Evolutionary conservation across 2,329 filamentous ascomycete genomes (phyloP), one percentile per base, ranked within the genome.

Genomic region (Didymellaceae sp.): DNA sequence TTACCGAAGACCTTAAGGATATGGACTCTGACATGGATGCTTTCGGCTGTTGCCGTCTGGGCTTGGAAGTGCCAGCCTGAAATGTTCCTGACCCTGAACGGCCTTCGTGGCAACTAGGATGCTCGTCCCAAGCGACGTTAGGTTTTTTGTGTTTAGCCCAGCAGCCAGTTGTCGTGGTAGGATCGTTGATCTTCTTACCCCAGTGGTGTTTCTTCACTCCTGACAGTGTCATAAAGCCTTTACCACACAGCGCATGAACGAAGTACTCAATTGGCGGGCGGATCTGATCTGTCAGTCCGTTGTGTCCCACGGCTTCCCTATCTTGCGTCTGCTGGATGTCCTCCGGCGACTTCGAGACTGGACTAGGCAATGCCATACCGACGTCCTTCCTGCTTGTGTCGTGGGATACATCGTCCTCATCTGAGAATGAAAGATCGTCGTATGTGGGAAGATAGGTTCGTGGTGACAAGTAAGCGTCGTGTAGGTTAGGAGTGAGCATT

Each of bases 141-240:
- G 68, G 68, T 45, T 64, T 72, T 0, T 55, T 54, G 39, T 68
- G 45, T 32, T 66, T 70, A 25, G 54, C 57, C 68, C 68, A 73
- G 43, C 70, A 73, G 2, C 68, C 68, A 13, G 56, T 69, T 13
- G 41, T 63, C 1, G 67, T 69, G 6, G 56, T 37, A 9, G 56
- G 26, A 42, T 72, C 54, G 11, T 65, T 54, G 1, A 42, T 25
- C 17, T 61, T 65, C 6, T 41, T 52, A 13, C 68, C 68, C 63
- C 67, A 73, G 34, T 72, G 70, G 42, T 72, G 68, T 28, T 70
- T 70, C 49, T 66, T 72, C 14, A 71, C 67, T n/a, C 43, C 59
- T 1, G 49, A 57, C 6, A 61, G 57, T 8, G 46, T 60, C 1
- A 44, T 16, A 21, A 72, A 73, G 2, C 42, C 47, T 35, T 59